phyloP scores from a whole-genome alignment of 495 filamentous ascomycete genomes.

The Amphirosellinia nigrospora region DNA sequence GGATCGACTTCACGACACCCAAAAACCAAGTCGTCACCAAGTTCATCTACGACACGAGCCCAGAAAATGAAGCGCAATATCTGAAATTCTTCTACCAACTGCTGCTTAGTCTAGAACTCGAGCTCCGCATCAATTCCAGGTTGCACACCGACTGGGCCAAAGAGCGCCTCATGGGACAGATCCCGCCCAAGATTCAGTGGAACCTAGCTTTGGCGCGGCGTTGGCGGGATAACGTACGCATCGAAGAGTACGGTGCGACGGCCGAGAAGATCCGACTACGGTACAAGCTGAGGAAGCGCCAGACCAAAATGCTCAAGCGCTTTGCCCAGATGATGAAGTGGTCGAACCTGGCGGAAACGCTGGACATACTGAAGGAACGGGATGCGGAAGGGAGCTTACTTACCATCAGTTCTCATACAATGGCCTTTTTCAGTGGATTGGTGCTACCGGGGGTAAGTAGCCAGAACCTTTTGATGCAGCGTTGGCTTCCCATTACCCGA shows the following conservation, averaged over 20 bases:
- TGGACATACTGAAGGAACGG: constrained; percentile 61
- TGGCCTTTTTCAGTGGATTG: constrained; percentile 75
- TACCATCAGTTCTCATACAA: constrained; percentile 65
- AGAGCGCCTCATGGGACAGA: constrained; percentile 60
- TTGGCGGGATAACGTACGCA: constrained; percentile 70
- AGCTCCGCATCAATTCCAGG: constrained; percentile 63
- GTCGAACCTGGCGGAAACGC: constrained; percentile 69
- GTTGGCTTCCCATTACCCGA: background rate
- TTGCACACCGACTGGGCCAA: constrained; percentile 60
- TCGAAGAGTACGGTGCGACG: constrained; percentile 55
- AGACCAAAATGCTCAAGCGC: constrained; percentile 66
- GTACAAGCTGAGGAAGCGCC: constrained; percentile 62
- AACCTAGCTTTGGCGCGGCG: constrained; percentile 69
- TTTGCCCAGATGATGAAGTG: constrained; percentile 75
- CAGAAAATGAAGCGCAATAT: constrained; percentile 44
- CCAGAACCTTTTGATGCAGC: background rate
- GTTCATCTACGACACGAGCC: constrained; percentile 60
- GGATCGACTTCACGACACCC: constrained; percentile 71
- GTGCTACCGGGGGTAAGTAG: constrained; percentile 65
- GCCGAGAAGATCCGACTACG: constrained; percentile 57
- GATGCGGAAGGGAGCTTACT: constrained; percentile 62
- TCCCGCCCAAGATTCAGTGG: constrained; percentile 72
- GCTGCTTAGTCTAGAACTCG: constrained; percentile 70
- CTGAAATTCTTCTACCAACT: constrained; percentile 76
- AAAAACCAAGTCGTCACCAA: constrained; percentile 70